These are phyloP conservation scores for Rossbeevera mucosa DNA, from an alignment of 768 basidiomycete species.

Conservation along the genomic window DNA sequence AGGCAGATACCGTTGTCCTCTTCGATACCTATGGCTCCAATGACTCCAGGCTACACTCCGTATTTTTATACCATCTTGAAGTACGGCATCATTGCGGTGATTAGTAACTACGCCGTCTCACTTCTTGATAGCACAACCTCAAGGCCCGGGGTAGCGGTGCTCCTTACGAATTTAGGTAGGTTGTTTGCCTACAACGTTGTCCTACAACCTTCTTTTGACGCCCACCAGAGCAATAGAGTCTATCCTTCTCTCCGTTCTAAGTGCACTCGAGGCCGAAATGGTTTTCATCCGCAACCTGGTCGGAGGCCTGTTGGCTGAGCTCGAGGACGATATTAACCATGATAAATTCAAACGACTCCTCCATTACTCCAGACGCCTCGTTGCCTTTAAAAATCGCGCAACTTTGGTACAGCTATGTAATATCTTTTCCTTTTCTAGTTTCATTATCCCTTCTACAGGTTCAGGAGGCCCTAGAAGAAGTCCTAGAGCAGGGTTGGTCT, in stretches of 20 bases:
- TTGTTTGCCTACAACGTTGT: slow-evolving; percentile 15
- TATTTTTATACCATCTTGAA: slow-evolving; percentile 84
- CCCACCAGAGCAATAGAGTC: slow-evolving; percentile 83
- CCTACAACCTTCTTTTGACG: slow-evolving; percentile 10
- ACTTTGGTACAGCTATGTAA: slow-evolving; percentile 51
- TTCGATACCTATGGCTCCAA: slow-evolving; percentile 90
- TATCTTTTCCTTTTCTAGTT: background rate
- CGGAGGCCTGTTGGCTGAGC: slow-evolving; percentile 82
- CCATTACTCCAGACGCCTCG: slow-evolving; percentile 85
- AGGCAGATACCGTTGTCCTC: slow-evolving; percentile 84
- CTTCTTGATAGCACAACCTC: slow-evolving; percentile 64
- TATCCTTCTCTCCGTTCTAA: slow-evolving; percentile 83
- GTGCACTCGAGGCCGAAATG: slow-evolving; percentile 95
- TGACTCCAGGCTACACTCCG: slow-evolving; percentile 81
- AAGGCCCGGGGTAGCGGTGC: slow-evolving; percentile 62
- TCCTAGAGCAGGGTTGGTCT: slow-evolving; percentile 75
- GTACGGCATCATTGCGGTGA: slow-evolving; percentile 36
- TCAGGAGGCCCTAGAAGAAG: slow-evolving; percentile 85
- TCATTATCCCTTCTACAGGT: slow-evolving; percentile 47
- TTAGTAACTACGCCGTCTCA: slow-evolving; percentile 7
- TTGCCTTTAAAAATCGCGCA: slow-evolving; percentile 88
- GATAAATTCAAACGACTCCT: slow-evolving; percentile 90
- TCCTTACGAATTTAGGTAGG: slow-evolving; percentile 86
- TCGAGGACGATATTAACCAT: slow-evolving; percentile 93
- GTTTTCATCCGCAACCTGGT: slow-evolving; percentile 89